Evolutionary conservation across 2,329 filamentous ascomycete genomes (phyloP), one percentile per base, ranked within the genome.

Genomic region (Nakataea oryzae): DNA sequence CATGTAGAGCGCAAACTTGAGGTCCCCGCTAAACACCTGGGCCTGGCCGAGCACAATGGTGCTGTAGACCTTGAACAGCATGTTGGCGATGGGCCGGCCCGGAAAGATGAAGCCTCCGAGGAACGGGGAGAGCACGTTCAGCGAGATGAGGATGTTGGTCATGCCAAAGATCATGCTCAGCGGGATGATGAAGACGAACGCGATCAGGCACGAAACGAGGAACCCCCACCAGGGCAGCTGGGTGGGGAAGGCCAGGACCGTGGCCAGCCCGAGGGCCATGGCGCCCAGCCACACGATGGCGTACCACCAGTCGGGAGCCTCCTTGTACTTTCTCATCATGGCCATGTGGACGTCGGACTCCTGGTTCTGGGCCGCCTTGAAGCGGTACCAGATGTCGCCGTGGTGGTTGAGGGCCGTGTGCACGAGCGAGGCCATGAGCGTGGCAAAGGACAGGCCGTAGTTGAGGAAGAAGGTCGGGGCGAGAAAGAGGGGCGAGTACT

Each of bases 41-140:
- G 85, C 83, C 72, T 89, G 86, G 1, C 81, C 83, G 82, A 85
- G 85, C 60, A 82, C 85, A 64, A 86, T 83, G 69, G 81, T 85
- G 32, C 83, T 83, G 67, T 83, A 86, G 0, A 82, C 85, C 71
- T 86, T 86, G 73, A 86, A 86, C 17, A 91, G 79, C 88, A 92
- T 91, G 64, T 91, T 81, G 0, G 86, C 88, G 61, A 91, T 75
- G 0, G 89, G 88, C 7, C 82, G 76, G 3, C 89, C 89, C 0
- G 88, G 88, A 65, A 89, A 86, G 68, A 91, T 88, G 68, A 91
- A 91, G 1, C 89, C 89, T 63, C 86, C 85, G 4, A 92, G 76
- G 65, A 91, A 90, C 74, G 90, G 88, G 0, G 87, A 89, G 64
- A 91, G 75, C 29, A 92, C 87, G 65, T 91, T 91, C 47, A 91